Percentiles rank a stretch among this genome's conserved stretches.
These are phyloP conservation scores for Chalciporus sp. DNA, from an alignment of 1,284 basidiomycete genomes.

Conservation along the genomic window DNA sequence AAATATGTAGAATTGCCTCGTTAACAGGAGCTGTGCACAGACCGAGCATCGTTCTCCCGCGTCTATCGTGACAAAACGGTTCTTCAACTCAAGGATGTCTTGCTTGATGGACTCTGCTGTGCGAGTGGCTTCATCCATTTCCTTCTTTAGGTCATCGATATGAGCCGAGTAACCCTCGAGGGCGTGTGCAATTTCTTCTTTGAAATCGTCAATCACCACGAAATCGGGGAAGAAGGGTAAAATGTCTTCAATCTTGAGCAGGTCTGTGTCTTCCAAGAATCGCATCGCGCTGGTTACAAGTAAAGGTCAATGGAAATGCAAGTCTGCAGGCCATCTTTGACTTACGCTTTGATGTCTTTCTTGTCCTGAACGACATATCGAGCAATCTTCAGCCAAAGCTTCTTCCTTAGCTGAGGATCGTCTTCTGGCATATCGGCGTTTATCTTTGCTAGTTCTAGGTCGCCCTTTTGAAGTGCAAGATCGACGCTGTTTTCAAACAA, in stretches of 20 bases:
- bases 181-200: constrained; percentile 96
- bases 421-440: constrained; percentile 95
- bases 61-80: constrained; percentile 94
- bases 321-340: constrained; percentile 17
- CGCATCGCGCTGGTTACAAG: constrained; percentile 79
- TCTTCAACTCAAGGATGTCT: constrained; percentile 85
- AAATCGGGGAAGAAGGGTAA: constrained; percentile 99
- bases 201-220: constrained; percentile 99
- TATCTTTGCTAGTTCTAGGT: constrained; percentile 89
- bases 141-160: constrained; percentile 88
- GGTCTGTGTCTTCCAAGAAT: constrained; percentile 91
- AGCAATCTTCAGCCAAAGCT: constrained; percentile 97
- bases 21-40: constrained; percentile 77
- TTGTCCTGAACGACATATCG: constrained; percentile 97
- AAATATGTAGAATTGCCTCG: constrained; percentile 97
- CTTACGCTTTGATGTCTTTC: constrained; percentile 95
- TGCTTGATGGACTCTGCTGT: constrained; percentile 93
- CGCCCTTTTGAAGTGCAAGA: constrained; percentile 90
- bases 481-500: constrained; percentile 96
- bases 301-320: constrained; percentile 6
- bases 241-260: constrained; percentile 98
- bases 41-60: constrained; percentile 84
- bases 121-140: constrained; percentile 95
- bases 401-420: constrained; percentile 85
- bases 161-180: constrained; percentile 93